Evolutionary conservation across 164 flowering plant species (phyloP).

Genomic region (Akebia trifoliata): DNA sequence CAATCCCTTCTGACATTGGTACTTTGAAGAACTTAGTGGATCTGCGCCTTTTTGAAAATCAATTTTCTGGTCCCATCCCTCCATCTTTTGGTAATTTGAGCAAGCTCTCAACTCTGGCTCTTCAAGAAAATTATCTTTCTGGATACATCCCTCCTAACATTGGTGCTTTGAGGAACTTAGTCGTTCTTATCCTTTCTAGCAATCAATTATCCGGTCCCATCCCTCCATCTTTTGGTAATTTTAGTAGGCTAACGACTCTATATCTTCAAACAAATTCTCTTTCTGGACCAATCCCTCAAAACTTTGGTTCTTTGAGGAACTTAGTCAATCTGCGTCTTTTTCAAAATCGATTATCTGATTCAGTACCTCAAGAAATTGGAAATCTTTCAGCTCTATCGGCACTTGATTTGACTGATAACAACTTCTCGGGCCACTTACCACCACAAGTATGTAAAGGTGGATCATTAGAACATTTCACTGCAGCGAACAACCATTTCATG

Average conservation of each 20-base stretch:
- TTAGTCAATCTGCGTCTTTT: neutral
- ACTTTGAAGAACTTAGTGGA: no score
- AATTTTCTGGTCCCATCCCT: no score
- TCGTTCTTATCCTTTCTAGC: no score
- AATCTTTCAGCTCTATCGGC: no score
- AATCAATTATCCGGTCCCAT: slow-evolving; percentile 2
- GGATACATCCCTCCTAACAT: no score
- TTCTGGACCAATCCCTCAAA: neutral
- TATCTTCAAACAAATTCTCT: neutral
- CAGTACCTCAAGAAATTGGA: no score
- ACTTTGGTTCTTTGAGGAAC: slow-evolving; percentile 4
- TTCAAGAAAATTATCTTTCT: neutral
- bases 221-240: no score
- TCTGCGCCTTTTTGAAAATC: no score
- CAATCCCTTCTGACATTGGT: slow-evolving; percentile 3
- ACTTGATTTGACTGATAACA: neutral
- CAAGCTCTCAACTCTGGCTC: neutral
- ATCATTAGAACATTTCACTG: neutral
- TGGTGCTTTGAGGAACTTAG: no score
- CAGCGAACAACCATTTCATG: neutral
- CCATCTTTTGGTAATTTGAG: neutral
- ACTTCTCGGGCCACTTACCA: neutral
- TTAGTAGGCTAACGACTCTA: neutral
- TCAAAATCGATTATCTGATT: neutral
- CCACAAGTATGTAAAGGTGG: neutral